Conservation (phyloP, 2,329 filamentous ascomycete species). For the Colletotrichum sp. region DNA sequence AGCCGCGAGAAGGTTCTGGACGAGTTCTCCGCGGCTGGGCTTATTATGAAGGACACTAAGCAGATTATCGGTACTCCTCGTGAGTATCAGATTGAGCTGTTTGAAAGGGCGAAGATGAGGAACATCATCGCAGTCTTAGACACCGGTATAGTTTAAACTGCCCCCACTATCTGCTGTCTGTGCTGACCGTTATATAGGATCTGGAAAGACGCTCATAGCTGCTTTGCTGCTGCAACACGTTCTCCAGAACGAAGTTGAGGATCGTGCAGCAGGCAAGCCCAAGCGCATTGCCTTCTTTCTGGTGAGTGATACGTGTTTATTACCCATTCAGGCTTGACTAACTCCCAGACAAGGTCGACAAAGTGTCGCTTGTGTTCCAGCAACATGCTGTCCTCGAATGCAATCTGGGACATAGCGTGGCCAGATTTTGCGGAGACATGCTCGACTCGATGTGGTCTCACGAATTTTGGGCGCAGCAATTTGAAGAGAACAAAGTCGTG, state of each 20-base stretch:
- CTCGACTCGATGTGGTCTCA: conserved; percentile 41
- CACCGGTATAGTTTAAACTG: conserved; percentile 63
- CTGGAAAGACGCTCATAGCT: conserved; percentile 96
- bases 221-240: conserved; percentile 80
- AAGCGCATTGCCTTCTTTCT: conserved; percentile 83
- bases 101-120: conserved; percentile 80
- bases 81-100: conserved; percentile 92
- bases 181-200: conserved; percentile 58
- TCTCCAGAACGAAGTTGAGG: conserved; percentile 77
- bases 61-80: conserved; percentile 77
- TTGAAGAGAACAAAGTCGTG: conserved; percentile 75
- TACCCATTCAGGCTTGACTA: not conserved
- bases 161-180: not conserved
- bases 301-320: conserved; percentile 42
- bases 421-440: conserved; percentile 72
- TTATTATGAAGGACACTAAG: conserved; percentile 40
- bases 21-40: conserved; percentile 32
- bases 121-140: conserved; percentile 95
- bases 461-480: conserved; percentile 56
- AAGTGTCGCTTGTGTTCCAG: conserved; percentile 88
- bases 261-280: conserved; percentile 62
- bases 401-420: conserved; percentile 78
- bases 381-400: conserved; percentile 81
- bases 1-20: conserved; percentile 29
- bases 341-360: conserved; percentile 65